Percentiles rank a stretch among this genome's conserved stretches.
These are phyloP conservation scores for Backusella australiensis DNA, from an alignment of 192 early-diverging fungal genomes.

Conservation along the genomic window DNA sequence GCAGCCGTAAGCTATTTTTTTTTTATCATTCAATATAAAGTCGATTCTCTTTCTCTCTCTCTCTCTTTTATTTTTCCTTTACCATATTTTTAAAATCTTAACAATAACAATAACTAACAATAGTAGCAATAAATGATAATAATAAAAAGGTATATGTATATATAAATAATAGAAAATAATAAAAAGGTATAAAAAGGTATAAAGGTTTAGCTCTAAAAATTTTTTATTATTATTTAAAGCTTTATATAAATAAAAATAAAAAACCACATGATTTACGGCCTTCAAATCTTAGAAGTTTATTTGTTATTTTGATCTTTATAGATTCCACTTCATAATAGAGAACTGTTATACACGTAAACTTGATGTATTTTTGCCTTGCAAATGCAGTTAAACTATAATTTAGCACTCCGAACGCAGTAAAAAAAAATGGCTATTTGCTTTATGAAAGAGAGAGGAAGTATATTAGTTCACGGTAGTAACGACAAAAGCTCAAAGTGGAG, in stretches of 20 bases:
- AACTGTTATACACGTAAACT: neutral
- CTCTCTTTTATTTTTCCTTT: neutral
- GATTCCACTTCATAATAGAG: neutral
- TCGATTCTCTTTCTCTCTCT: neutral
- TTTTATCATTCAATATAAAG: neutral
- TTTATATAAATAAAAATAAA: neutral
- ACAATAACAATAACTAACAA: neutral
- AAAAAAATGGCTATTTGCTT: neutral
- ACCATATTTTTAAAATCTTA: neutral
- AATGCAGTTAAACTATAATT: neutral
- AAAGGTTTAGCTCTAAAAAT: neutral
- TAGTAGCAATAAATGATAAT: neutral
- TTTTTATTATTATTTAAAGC: neutral
- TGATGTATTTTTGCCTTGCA: neutral
- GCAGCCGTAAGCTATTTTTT: slow-evolving; percentile 1
- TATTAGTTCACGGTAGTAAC: no score
- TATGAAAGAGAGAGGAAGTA: neutral
- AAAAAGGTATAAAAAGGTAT: neutral
- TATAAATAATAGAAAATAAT: neutral
- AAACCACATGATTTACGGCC: neutral
- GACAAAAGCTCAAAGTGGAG: no score
- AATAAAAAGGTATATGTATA: neutral
- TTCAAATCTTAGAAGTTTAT: neutral
- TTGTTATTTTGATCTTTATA: neutral
- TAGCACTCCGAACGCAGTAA: neutral